Percentiles rank a stretch among this genome's conserved stretches.
Conservation (phyloP, 805 yeast genomes). For the Candida maesae region DNA sequence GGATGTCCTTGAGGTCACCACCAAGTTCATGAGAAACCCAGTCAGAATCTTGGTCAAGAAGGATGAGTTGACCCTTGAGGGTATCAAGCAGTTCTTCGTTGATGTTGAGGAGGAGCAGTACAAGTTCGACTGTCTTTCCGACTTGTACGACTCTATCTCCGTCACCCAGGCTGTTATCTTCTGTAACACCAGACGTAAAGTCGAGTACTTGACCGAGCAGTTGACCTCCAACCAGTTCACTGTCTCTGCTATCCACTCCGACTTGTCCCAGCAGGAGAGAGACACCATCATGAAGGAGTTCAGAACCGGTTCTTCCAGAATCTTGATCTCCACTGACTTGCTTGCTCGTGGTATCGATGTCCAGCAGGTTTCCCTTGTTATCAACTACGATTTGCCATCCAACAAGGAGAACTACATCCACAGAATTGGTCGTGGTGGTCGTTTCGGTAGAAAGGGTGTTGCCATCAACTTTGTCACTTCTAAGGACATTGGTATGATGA, state of each 20-base stretch:
- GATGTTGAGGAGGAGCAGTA: constrained; percentile 90
- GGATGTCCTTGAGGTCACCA: constrained; percentile 87
- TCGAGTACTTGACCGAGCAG: constrained; percentile 79
- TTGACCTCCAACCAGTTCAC: constrained; percentile 80
- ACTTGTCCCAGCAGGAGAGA: constrained; percentile 90
- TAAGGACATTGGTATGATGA: constrained; percentile 68
- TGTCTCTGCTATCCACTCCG: constrained; percentile 94
- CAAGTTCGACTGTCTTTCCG: constrained; percentile 94
- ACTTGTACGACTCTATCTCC: constrained; percentile 89
- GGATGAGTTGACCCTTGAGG: constrained; percentile 94
- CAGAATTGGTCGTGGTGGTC: constrained; percentile 97
- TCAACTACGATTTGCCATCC: constrained; percentile 88
- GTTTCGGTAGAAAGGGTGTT: constrained; percentile 98
- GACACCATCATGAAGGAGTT: constrained; percentile 94
- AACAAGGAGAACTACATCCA: constrained; percentile 93
- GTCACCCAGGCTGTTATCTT: constrained; percentile 97
- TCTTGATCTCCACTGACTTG: constrained; percentile 88
- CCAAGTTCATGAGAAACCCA: constrained; percentile 92
- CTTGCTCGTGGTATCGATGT: constrained; percentile 98
- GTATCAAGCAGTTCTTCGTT: constrained; percentile 88
- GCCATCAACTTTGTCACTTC: constrained; percentile 91
- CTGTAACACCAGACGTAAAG: constrained; percentile 94
- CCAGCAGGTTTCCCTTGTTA: constrained; percentile 93
- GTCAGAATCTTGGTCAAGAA: constrained; percentile 91
- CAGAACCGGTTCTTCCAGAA: constrained; percentile 90